Percentiles rank a stretch among this genome's conserved stretches.
Evolutionary conservation across 2,329 filamentous ascomycete genomes (phyloP).

Genomic region (Clarireedia monteithiana): DNA sequence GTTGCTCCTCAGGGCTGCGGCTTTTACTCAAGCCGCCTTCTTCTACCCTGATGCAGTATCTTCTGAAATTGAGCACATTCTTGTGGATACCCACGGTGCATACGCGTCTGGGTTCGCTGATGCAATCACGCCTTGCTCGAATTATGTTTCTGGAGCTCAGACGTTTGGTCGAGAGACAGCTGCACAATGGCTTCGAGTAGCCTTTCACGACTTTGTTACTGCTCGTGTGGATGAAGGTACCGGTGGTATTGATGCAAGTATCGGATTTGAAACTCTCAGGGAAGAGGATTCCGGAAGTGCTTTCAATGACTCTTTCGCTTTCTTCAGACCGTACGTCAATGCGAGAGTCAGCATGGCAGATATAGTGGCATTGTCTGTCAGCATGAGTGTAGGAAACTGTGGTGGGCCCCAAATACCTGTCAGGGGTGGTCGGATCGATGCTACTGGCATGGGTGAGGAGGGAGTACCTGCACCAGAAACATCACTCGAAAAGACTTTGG

Average conservation of each 20-base stretch:
- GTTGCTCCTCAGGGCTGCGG: not conserved
- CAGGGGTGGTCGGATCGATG: slow-evolving; percentile 21
- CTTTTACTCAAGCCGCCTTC: slow-evolving; percentile 7
- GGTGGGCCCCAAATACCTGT: slow-evolving; percentile 10
- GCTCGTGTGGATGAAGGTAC: slow-evolving; percentile 32
- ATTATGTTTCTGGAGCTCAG: slow-evolving; percentile 40
- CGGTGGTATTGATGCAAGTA: slow-evolving; percentile 46
- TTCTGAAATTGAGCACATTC: slow-evolving; percentile 18
- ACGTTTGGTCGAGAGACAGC: slow-evolving; percentile 39
- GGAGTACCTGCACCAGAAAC: slow-evolving; percentile 18
- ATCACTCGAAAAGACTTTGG: slow-evolving; percentile 8
- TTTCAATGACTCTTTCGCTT: slow-evolving; percentile 8
- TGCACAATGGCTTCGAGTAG: slow-evolving; percentile 52
- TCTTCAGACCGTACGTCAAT: slow-evolving; percentile 5
- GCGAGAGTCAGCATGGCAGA: slow-evolving; percentile 14
- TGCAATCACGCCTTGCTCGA: slow-evolving; percentile 48
- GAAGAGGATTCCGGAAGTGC: slow-evolving; percentile 41
- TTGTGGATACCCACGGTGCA: slow-evolving; percentile 19
- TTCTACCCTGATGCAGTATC: slow-evolving; percentile 17
- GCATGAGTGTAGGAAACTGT: not conserved
- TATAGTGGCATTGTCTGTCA: slow-evolving; percentile 13
- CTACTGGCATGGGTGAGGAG: slow-evolving; percentile 12
- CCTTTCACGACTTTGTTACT: slow-evolving; percentile 54
- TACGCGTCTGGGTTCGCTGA: slow-evolving; percentile 38
- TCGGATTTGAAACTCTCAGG: slow-evolving; percentile 14